Evolutionary conservation across 345 rosid species (phyloP).

Genomic region (Populus euphratica): DNA sequence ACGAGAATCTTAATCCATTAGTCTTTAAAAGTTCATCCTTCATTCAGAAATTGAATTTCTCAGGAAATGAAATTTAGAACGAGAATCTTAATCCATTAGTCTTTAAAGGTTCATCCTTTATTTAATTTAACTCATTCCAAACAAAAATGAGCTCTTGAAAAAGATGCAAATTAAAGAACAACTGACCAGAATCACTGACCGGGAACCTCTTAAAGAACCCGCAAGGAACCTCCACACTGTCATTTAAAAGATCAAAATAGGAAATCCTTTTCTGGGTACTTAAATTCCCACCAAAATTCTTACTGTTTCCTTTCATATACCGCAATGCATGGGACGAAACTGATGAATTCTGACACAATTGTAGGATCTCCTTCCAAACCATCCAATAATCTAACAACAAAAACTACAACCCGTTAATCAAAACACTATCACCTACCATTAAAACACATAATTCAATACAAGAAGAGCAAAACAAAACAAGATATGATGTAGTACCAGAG

Average conservation of each 20-base stretch:
- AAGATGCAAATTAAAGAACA: constrained; percentile 6
- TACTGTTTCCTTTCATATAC: constrained; percentile 46
- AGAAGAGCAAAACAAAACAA: background rate
- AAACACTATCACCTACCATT: background rate
- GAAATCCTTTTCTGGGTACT: constrained; percentile 49
- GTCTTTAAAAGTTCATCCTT: too few relatives aligned
- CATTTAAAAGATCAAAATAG: constrained; percentile 41
- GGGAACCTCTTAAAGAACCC: constrained; percentile 72
- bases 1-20: too few relatives aligned
- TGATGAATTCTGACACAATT: constrained; percentile 33
- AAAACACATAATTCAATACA: background rate
- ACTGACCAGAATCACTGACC: constrained; percentile 56
- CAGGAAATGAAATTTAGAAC: too few relatives aligned
- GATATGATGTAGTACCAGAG: constrained; percentile 40
- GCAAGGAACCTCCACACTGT: background rate
- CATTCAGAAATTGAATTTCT: too few relatives aligned
- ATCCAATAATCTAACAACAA: constrained; percentile 50
- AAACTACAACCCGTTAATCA: constrained; percentile 8
- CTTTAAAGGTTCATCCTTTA: too few relatives aligned
- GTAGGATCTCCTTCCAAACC: constrained; percentile 50
- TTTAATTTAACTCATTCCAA: background rate
- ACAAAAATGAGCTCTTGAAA: background rate
- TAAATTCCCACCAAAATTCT: constrained; percentile 69
- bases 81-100: too few relatives aligned
- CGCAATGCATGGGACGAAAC: constrained; percentile 34